Percentiles rank a stretch among this genome's conserved stretches.
Conservation (phyloP, 2,329 filamentous ascomycete species). For the Phoma sp. region DNA sequence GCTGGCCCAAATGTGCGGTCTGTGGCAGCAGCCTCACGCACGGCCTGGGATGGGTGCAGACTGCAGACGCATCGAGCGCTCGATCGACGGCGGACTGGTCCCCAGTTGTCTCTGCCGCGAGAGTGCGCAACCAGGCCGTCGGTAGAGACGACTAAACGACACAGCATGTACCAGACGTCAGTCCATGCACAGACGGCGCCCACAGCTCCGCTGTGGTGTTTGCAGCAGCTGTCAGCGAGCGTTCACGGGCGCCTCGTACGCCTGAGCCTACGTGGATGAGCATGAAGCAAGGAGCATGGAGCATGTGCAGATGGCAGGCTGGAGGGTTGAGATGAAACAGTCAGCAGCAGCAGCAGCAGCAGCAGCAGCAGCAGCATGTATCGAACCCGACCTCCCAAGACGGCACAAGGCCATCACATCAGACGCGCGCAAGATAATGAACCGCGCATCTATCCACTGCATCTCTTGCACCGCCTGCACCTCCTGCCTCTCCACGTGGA, state of each 20-base stretch:
- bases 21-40: conserved; percentile 30
- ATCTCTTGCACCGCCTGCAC: conserved; percentile 17
- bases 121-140: conserved; percentile 37
- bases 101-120: conserved; percentile 29
- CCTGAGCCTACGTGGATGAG: neutral
- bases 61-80: conserved; percentile 23
- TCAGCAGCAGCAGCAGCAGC: conserved; percentile 10
- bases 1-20: conserved; percentile 33
- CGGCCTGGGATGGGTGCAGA: conserved; percentile 24
- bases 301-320: conserved; percentile 8
- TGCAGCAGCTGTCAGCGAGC: conserved; percentile 36
- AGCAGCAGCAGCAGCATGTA: neutral
- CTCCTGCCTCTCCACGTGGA: conserved; percentile 42
- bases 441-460: conserved; percentile 19
- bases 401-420: conserved; percentile 14
- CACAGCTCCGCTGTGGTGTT: conserved; percentile 9
- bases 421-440: conserved; percentile 31
- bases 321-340: conserved; percentile 13
- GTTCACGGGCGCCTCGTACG: conserved; percentile 36
- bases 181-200: conserved; percentile 24
- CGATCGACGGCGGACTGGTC: conserved; percentile 36
- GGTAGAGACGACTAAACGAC: conserved; percentile 30
- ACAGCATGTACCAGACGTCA: conserved; percentile 19
- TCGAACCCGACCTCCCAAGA: conserved; percentile 6
- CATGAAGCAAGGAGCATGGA: neutral